A percentile compares a stretch with the other conserved stretches of the same genome.
Conservation (phyloP, 495 filamentous ascomycete species). For the Alectoria sarmentosa region DNA sequence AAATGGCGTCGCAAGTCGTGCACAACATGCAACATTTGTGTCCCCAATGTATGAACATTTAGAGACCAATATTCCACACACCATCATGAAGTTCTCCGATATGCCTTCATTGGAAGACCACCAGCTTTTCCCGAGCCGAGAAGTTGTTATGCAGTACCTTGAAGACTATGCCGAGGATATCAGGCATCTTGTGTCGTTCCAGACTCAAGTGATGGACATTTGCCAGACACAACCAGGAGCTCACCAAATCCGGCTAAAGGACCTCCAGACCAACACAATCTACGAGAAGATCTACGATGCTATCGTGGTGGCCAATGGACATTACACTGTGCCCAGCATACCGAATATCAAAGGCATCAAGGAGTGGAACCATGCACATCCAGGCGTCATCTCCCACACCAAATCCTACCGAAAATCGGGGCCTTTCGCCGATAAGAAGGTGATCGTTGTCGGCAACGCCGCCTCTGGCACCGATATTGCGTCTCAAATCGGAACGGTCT, state of each 20-base stretch:
- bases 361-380: constrained; percentile 51
- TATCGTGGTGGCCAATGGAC: constrained; percentile 76
- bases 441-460: constrained; percentile 70
- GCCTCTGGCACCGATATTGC: constrained; percentile 78
- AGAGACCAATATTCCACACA: constrained; percentile 81
- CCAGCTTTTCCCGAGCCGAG: constrained; percentile 66
- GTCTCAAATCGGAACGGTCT: constrained; percentile 56
- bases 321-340: constrained; percentile 66
- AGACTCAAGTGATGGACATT: constrained; percentile 52
- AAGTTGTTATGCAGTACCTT: constrained; percentile 64
- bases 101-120: constrained; percentile 51
- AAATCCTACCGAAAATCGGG: constrained; percentile 66
- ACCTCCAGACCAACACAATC: constrained; percentile 32
- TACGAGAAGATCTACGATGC: constrained; percentile 53
- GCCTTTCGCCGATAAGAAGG: constrained; percentile 53
- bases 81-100: constrained; percentile 75
- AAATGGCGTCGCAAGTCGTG: constrained; percentile 23
- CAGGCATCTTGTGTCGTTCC: constrained; percentile 45
- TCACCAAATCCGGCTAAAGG: constrained; percentile 42
- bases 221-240: constrained; percentile 23
- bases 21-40: constrained; percentile 41
- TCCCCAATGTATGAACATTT: constrained; percentile 74
- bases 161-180: constrained; percentile 63
- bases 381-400: constrained; percentile 66
- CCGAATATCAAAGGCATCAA: constrained; percentile 55